Evolutionary conservation across 768 basidiomycete genomes (phyloP).

Genomic region (Pseudohyphozyma bogoriensis): DNA sequence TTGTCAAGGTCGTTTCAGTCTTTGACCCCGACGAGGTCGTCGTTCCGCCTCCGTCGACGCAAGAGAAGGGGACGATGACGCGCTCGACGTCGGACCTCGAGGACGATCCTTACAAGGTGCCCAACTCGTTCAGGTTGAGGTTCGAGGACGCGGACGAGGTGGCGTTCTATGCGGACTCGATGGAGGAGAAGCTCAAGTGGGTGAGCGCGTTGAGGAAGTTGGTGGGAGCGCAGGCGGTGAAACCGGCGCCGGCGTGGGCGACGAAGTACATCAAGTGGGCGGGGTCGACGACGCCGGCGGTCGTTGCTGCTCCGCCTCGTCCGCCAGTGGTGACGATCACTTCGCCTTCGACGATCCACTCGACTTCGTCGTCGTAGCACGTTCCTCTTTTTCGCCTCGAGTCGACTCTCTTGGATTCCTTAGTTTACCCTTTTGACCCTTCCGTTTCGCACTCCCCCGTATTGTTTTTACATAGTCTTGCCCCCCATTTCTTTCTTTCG

Average conservation of each 20-base stretch:
- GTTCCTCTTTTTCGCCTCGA: neutral
- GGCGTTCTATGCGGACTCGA: slow-evolving; percentile 80
- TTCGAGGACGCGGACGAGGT: slow-evolving; percentile 73
- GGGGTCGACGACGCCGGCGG: too few relatives aligned
- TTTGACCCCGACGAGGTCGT: slow-evolving; percentile 21
- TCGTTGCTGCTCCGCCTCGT: too few relatives aligned
- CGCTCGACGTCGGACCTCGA: slow-evolving; percentile 4
- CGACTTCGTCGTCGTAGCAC: too few relatives aligned
- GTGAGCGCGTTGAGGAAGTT: slow-evolving; percentile 1
- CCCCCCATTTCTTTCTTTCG: too few relatives aligned
- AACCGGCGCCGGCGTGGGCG: slow-evolving; percentile 22
- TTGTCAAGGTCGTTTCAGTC: slow-evolving; percentile 25
- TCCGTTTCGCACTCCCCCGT: neutral
- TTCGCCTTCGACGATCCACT: too few relatives aligned
- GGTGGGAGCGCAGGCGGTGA: slow-evolving; percentile 8
- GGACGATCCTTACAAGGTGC: slow-evolving; percentile 11
- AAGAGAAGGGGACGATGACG: neutral
- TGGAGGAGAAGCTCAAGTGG: slow-evolving; percentile 80
- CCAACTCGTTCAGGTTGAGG: slow-evolving; percentile 55
- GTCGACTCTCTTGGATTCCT: neutral
- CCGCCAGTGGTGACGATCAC: too few relatives aligned
- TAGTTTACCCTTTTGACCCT: neutral
- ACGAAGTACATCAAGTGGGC: slow-evolving; percentile 7
- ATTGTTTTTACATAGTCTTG: too few relatives aligned
- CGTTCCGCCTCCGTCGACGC: neutral